Base-by-base conservation (phyloP, 345 rosid species). In the Brassica incana region DNA sequence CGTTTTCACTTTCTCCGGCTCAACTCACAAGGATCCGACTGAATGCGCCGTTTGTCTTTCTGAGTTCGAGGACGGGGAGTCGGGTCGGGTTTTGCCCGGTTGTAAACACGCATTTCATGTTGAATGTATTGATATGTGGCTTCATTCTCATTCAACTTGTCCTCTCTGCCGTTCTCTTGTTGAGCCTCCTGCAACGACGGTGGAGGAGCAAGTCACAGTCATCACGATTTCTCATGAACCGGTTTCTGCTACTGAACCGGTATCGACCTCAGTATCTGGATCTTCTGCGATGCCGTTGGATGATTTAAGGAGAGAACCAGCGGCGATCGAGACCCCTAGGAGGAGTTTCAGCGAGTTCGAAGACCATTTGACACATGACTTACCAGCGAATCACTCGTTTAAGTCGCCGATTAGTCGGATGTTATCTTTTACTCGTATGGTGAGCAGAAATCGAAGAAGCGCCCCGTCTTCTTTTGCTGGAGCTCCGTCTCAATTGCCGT, bases 391-490 rank as follows among this genome's bases (percentile, higher is more conserved):
- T 38, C 45, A 38, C 45, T 38, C 45, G 45, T 35, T 35, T 5
- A 1, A 8, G 38, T 6, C 6, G 38, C 9, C 2, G 43, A 36
- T 10, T 14, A 43, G n/a, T 43, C 1, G 50, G 50, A 43, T 43
- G 50, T 11, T 43, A 43, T 43, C n/a, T 10, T 43, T 43, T 43
- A 43, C 50, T 43, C 50, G 50, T 5, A 43, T 43, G 50, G 11
- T 43, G 18, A 88, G 88, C 43, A 75, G 90, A 78, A 90, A 90
- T 0, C 63, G 83, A 16, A 87, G 87, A 83, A 83, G 69, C 7
- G 79, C 50, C 10, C 23, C 74, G 29, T 83, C 84, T 15, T 77
- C 88, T 2, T 25, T 73, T 0, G 38, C 73, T 36, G 85, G 78
- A 14, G 82, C 33, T 27, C 79, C 72, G 32, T 20, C 77, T 62